Evolutionary conservation across 2,329 filamentous ascomycete genomes (phyloP), one percentile per base, ranked within the genome.

Genomic region (Ascochyta fabae): DNA sequence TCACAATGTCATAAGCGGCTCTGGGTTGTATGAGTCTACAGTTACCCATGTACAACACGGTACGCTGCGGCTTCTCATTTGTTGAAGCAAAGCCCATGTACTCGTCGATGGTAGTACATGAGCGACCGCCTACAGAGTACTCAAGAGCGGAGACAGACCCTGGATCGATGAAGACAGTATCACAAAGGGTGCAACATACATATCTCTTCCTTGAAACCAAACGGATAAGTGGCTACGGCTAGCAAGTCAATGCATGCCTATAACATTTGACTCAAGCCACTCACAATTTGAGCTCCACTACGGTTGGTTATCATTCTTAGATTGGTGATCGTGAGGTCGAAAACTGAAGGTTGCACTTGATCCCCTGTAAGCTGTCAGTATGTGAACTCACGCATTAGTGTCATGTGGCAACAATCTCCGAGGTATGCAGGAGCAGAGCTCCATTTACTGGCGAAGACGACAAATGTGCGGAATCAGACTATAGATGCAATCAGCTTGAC

Each of bases 151-250:
- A 13, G 15, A 3, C 8, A 19, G 26, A 13, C 13, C 27, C 9
- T 9, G 4, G 29, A 13, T 5, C 10, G 3, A 9, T n/a, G 23
- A 23, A 36, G 6, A 22, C 24, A 26, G 29, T 33, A 10, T 22
- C 26, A 39, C 15, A 15, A 6, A 29, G 24, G 22, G 4, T 1
- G 13, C 35, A 36, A 39, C 29, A 46, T 34, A 10, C 8, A 29
- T 29, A 29, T 42, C 5, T 29, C 26, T 47, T 43, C 12, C 22
- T 33, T 48, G 48, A 43, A 31, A 51, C 43, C 38, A 46, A 38
- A 43, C 31, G 36, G 43, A 26, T 34, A n/a, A 15, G 36, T 31
- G 36, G 24, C 41, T 19, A 50, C 34, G 40, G 46, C 22, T 44
- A 15, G 39, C n/a, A 19, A 47, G 23, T 29, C 53, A 42, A 43